phyloP scores from a whole-genome alignment of 192 early-diverging fungal species.

The Umbelopsis isabellina region DNA sequence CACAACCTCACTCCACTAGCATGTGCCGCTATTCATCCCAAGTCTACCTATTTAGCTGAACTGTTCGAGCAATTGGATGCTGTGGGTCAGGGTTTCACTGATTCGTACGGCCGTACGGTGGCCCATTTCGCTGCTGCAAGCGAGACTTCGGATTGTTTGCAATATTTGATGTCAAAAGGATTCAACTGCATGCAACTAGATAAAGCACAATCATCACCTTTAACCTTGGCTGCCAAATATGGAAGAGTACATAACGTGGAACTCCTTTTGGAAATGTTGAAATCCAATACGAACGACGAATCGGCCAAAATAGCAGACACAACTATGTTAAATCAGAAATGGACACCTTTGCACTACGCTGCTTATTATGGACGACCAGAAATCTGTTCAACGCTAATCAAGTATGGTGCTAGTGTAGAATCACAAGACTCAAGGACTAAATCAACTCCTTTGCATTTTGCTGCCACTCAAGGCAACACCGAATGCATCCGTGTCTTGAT shows the following conservation, averaged over 20 bases:
- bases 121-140: slow-evolving; percentile 56
- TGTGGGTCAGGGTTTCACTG: slow-evolving; percentile 38
- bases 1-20: slow-evolving; percentile 47
- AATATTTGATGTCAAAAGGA: slow-evolving; percentile 42
- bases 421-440: slow-evolving; percentile 35
- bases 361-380: slow-evolving; percentile 43
- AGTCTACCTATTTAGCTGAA: slow-evolving; percentile 33
- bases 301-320: slow-evolving; percentile 37
- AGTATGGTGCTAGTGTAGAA: slow-evolving; percentile 43
- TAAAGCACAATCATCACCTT: slow-evolving; percentile 43
- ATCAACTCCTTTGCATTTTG: slow-evolving; percentile 38
- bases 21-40: slow-evolving; percentile 52
- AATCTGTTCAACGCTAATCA: slow-evolving; percentile 42
- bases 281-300: slow-evolving; percentile 27
- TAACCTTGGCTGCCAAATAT: slow-evolving; percentile 54
- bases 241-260: slow-evolving; percentile 39
- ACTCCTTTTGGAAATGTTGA: slow-evolving; percentile 37
- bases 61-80: slow-evolving; percentile 40
- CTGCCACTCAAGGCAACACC: slow-evolving; percentile 33
- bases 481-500: slow-evolving; percentile 35
- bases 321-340: slow-evolving; percentile 43
- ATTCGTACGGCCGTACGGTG: slow-evolving; percentile 46
- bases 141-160: slow-evolving; percentile 44
- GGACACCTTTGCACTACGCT: slow-evolving; percentile 44
- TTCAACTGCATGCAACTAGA: slow-evolving; percentile 41